These are phyloP conservation scores for Epichloe baconii DNA, from an alignment of 2,329 filamentous ascomycete genomes.

Conservation along the genomic window DNA sequence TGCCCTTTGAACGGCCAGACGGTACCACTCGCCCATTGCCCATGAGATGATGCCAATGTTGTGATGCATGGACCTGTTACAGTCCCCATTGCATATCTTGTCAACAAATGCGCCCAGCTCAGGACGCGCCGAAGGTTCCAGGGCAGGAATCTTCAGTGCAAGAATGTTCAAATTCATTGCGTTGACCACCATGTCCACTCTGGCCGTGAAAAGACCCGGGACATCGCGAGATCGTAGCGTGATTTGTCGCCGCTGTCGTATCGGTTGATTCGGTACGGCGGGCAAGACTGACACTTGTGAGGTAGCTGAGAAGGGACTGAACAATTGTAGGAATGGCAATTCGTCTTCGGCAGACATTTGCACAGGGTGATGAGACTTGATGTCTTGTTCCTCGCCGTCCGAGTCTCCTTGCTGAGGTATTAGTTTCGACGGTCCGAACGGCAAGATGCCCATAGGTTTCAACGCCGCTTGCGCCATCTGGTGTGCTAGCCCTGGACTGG, in stretches of 20 bases:
- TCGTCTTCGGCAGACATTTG: slow-evolving; percentile 50
- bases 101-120: slow-evolving; percentile 45
- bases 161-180: slow-evolving; percentile 37
- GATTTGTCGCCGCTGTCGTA: slow-evolving; percentile 44
- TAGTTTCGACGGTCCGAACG: slow-evolving; percentile 29
- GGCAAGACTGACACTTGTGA: slow-evolving; percentile 38
- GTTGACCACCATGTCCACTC: slow-evolving; percentile 45
- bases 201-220: slow-evolving; percentile 42
- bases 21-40: slow-evolving; percentile 57
- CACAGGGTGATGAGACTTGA: slow-evolving; percentile 50
- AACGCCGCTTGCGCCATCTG: slow-evolving; percentile 34
- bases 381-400: slow-evolving; percentile 25
- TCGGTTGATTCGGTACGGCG: slow-evolving; percentile 15
- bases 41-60: slow-evolving; percentile 50
- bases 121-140: slow-evolving; percentile 43
- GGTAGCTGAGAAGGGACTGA: slow-evolving; percentile 52
- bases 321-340: slow-evolving; percentile 55
- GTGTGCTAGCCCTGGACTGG: slow-evolving; percentile 18
- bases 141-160: slow-evolving; percentile 36
- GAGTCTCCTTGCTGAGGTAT: slow-evolving; percentile 13
- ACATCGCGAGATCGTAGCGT: slow-evolving; percentile 28
- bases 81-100: slow-evolving; percentile 23
- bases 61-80: slow-evolving; percentile 32
- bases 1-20: slow-evolving; percentile 45
- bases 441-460: slow-evolving; percentile 38